Evolutionary conservation across 2,329 filamentous ascomycete genomes (phyloP), one percentile per base, ranked within the genome.

Genomic region (Claviceps sp.): DNA sequence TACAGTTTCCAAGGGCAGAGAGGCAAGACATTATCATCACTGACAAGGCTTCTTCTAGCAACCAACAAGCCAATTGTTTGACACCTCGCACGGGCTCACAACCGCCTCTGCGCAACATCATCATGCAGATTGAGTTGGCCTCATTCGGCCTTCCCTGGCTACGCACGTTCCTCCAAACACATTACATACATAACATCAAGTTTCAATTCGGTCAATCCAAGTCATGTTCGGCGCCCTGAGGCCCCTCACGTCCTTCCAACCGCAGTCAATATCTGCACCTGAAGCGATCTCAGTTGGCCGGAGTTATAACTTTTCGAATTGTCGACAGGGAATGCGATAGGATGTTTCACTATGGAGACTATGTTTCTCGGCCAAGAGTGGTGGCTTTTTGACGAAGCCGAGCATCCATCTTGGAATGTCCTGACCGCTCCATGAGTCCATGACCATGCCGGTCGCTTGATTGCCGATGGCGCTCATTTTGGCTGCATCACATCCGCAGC

Each of bases 21-120:
- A 50, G 44, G 51, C 51, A 47, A 50, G 47, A 50, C 51, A 53
- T 50, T 26, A 50, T 53, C 47, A 46, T 44, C 34, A 30, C 26
- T 30, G 26, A 30, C 26, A 30, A 30, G 8, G 26, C 26, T 34
- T 45, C 34, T 22, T 50, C 45, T 30, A 45, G 41, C 48, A 38
- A 18, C 48, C 20, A 18, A 30, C 20, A 45, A 34, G 30, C 41
- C 48, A 41, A 45, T 20, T 41, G 37, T 42, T 45, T 26, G 26
- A 50, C 48, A 20, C 18, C 41, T 38, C 14, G 41, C 41, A 45
- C 18, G 38, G 30, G 34, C 40, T 38, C 14, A 30, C 30, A 16
- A 40, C 18, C 40, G 20, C 45, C 30, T 37, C 30, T 50, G 41
- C 41, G 26, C 48, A 42, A 50, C n/a, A 49, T 36, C 18, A 49